These are phyloP conservation scores for Colletotrichum australisinense DNA, from an alignment of 2,329 filamentous ascomycete species.

Conservation along the genomic window DNA sequence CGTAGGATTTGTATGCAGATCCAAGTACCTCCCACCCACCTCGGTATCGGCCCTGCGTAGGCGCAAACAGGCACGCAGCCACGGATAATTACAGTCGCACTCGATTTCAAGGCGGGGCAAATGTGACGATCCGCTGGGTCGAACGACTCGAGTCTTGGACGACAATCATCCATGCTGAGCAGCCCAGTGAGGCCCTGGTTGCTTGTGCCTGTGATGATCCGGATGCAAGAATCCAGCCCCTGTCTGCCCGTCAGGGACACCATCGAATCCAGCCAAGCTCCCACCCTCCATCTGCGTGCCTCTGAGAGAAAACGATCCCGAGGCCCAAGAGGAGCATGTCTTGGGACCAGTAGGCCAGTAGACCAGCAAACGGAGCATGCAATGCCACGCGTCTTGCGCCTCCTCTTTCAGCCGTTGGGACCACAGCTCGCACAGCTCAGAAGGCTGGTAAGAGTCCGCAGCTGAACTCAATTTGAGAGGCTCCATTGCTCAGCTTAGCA, in stretches of 20 bases:
- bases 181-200: too few relatives aligned
- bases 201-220: slow-evolving; percentile 16
- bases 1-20: background rate
- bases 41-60: background rate
- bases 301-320: background rate
- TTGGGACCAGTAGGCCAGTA: background rate
- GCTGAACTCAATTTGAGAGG: background rate
- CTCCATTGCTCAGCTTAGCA: slow-evolving; percentile 7
- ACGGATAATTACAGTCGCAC: too few relatives aligned
- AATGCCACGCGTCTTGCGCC: slow-evolving; percentile 30
- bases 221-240: slow-evolving; percentile 18
- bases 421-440: slow-evolving; percentile 2
- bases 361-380: background rate
- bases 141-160: slow-evolving; percentile 7
- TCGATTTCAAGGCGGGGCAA: slow-evolving; percentile 20
- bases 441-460: background rate
- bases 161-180: background rate
- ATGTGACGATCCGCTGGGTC: slow-evolving; percentile 28
- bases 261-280: slow-evolving; percentile 7
- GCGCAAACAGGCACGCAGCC: background rate
- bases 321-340: background rate
- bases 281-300: slow-evolving; percentile 5
- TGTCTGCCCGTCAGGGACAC: slow-evolving; percentile 13
- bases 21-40: background rate
- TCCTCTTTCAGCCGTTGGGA: background rate